phyloP scores from a whole-genome alignment of 2,329 filamentous ascomycete species.

The Colletotrichum sp. region DNA sequence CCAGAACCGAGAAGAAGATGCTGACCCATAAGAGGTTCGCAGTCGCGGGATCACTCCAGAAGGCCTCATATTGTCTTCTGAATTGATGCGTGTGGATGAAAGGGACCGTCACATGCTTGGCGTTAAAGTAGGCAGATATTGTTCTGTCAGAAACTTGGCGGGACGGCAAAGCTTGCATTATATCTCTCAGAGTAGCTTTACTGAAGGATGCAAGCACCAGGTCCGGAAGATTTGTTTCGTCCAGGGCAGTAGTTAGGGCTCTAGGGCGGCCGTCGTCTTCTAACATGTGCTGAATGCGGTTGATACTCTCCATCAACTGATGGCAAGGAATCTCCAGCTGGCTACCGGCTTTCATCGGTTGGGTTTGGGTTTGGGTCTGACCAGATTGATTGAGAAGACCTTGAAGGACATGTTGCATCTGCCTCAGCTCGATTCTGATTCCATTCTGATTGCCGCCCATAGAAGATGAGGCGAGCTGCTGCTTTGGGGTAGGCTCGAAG shows the following conservation, averaged over 20 bases:
- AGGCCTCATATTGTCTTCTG: conserved; percentile 50
- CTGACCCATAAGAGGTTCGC: conserved; percentile 55
- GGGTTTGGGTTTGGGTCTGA: background rate
- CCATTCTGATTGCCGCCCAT: conserved; percentile 20
- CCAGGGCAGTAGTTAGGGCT: background rate
- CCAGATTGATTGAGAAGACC: conserved; percentile 25
- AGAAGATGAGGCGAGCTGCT: background rate
- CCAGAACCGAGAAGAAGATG: conserved; percentile 52
- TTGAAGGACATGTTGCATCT: conserved; percentile 45
- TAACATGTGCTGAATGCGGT: conserved; percentile 40
- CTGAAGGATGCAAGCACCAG: conserved; percentile 33
- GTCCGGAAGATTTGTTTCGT: conserved; percentile 21
- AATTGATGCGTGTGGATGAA: conserved; percentile 49
- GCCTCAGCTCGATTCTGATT: conserved; percentile 42
- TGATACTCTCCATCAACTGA: conserved; percentile 19
- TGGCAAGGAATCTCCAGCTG: background rate
- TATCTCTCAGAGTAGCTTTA: conserved; percentile 32
- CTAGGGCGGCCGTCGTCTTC: conserved; percentile 17
- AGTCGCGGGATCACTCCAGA: conserved; percentile 45
- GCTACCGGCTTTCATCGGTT: background rate
- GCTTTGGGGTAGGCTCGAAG: background rate
- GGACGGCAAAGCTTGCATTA: conserved; percentile 36
- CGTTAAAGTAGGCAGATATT: conserved; percentile 41
- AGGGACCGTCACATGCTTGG: conserved; percentile 39
- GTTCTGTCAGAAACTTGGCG: conserved; percentile 39